Conservation (phyloP, 2,329 filamentous ascomycete species). For the Zarea fungicola region DNA sequence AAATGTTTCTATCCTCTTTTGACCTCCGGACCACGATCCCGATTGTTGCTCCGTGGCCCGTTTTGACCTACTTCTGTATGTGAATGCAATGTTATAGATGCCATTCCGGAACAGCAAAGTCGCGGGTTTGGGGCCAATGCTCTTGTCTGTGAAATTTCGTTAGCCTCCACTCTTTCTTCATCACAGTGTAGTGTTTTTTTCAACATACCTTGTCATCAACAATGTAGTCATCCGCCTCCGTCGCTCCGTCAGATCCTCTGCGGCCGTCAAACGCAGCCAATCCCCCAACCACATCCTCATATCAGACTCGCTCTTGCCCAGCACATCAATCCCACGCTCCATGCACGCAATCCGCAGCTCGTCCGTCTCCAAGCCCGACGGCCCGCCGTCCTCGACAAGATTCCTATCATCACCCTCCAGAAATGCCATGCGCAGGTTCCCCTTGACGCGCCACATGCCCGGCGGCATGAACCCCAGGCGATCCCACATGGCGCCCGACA, state of each 20-base stretch:
- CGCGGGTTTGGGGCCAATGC: slow-evolving; percentile 35
- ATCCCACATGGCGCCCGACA: slow-evolving; percentile 47
- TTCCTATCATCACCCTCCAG: slow-evolving; percentile 66
- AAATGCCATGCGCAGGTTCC: slow-evolving; percentile 54
- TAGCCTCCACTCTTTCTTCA: background rate
- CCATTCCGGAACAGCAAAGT: slow-evolving; percentile 39
- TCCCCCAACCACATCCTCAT: slow-evolving; percentile 41
- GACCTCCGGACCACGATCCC: too few species aligned
- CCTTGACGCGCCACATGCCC: slow-evolving; percentile 47
- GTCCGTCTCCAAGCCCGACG: slow-evolving; percentile 47
- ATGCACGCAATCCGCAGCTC: slow-evolving; percentile 68
- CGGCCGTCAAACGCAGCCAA: slow-evolving; percentile 44
- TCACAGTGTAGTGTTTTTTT: background rate
- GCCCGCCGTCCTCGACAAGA: slow-evolving; percentile 58
- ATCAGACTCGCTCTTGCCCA: slow-evolving; percentile 52
- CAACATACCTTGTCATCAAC: slow-evolving; percentile 36
- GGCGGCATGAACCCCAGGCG: slow-evolving; percentile 42
- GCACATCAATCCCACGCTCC: slow-evolving; percentile 59
- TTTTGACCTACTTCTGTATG: background rate
- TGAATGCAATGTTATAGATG: slow-evolving; percentile 27
- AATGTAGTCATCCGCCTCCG: slow-evolving; percentile 35
- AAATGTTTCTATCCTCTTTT: too few species aligned
- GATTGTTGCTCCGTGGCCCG: too few species aligned
- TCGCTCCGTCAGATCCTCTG: slow-evolving; percentile 31
- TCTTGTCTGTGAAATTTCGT: slow-evolving; percentile 26